Evolutionary conservation across 148 eudicot genomes (phyloP).

Genomic region (Rhododendron ferrugineum): DNA sequence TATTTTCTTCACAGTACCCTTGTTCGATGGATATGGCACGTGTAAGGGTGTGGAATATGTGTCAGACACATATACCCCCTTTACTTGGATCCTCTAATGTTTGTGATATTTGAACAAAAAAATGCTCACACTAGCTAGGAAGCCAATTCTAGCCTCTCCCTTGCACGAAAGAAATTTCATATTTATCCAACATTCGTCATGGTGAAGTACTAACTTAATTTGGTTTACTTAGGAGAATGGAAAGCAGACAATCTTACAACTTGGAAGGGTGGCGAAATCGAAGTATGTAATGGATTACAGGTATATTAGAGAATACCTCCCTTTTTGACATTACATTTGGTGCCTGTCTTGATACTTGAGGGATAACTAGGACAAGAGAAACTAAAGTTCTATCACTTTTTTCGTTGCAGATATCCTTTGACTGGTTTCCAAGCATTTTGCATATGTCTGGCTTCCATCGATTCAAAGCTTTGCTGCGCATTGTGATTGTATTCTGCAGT

Average conservation of each 20-base stretch:
- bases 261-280: constrained; percentile 66
- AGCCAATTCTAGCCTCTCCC: neutral
- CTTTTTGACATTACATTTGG: neutral
- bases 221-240: constrained; percentile 44
- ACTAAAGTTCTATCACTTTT: neutral
- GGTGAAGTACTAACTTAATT: constrained; percentile 1
- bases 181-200: neutral
- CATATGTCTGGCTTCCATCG: constrained; percentile 85
- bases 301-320: constrained; percentile 22
- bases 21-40: neutral
- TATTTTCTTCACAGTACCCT: neutral
- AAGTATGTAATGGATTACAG: constrained; percentile 86
- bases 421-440: constrained; percentile 94
- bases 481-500: constrained; percentile 27
- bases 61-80: neutral
- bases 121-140: neutral
- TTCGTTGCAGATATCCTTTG: constrained; percentile 67
- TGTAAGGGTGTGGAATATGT: neutral
- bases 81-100: neutral
- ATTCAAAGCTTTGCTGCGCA: constrained; percentile 86
- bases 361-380: neutral
- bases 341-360: neutral
- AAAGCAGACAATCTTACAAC: constrained; percentile 71
- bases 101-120: neutral
- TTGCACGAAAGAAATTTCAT: neutral